Conservation (phyloP, 2,329 filamentous ascomycete genomes). For the Amphichorda felina region DNA sequence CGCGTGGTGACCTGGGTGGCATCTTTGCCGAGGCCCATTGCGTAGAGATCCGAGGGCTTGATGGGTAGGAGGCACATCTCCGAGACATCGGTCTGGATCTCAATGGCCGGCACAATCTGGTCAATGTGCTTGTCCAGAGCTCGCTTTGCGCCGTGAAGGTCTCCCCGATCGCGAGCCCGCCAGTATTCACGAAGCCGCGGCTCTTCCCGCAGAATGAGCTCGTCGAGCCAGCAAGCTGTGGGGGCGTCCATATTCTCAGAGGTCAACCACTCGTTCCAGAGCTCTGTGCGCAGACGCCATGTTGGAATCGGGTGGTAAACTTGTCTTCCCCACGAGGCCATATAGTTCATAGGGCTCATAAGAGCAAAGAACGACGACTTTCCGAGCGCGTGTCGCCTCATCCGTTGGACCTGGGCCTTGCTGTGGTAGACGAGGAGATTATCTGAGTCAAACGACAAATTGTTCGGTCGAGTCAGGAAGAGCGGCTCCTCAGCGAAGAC, state of each 20-base stretch:
- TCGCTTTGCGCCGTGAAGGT: slow-evolving; percentile 26
- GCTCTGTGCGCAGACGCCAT: slow-evolving; percentile 31
- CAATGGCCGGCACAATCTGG: slow-evolving; percentile 22
- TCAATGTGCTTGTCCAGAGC: slow-evolving; percentile 25
- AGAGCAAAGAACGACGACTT: slow-evolving; percentile 10
- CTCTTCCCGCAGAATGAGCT: slow-evolving; percentile 32
- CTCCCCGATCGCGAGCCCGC: slow-evolving; percentile 27
- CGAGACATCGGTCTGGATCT: slow-evolving; percentile 23
- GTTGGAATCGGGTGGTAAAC: slow-evolving; percentile 26
- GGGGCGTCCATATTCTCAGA: slow-evolving; percentile 32
- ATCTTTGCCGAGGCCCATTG: slow-evolving; percentile 28
- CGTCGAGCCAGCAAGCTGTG: slow-evolving; percentile 36
- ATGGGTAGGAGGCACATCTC: slow-evolving; percentile 24
- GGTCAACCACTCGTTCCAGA: slow-evolving; percentile 38
- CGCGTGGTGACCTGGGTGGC: slow-evolving; percentile 24
- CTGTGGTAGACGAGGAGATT: slow-evolving; percentile 21
- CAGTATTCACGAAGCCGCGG: slow-evolving; percentile 31
- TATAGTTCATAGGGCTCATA: slow-evolving; percentile 12
- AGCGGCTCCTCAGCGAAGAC: slow-evolving; percentile 15
- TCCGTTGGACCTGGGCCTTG: slow-evolving; percentile 12
- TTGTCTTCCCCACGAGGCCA: slow-evolving; percentile 12
- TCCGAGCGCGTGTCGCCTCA: slow-evolving; percentile 10
- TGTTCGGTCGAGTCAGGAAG: slow-evolving; percentile 14
- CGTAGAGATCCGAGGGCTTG: slow-evolving; percentile 24
- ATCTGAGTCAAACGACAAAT: slow-evolving; percentile 19